phyloP scores from a whole-genome alignment of 495 filamentous ascomycete species.

The Bacidia gigantensis region DNA sequence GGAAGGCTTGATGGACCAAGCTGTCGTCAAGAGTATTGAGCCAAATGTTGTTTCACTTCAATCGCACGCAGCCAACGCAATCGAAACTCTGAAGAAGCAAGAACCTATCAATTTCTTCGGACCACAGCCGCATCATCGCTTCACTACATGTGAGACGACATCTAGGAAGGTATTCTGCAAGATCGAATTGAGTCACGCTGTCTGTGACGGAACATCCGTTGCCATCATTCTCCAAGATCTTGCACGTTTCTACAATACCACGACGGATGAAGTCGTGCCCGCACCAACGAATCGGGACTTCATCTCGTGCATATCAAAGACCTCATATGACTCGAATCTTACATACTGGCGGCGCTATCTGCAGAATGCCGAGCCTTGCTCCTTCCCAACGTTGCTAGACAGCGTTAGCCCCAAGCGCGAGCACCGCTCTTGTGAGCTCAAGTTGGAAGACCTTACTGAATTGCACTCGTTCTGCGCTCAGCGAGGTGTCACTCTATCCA shows the following conservation, averaged over 20 bases:
- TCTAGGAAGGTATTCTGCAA: slow-evolving; percentile 20
- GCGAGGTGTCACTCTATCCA: slow-evolving; percentile 22
- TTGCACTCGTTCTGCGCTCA: slow-evolving; percentile 23
- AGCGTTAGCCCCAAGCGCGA: slow-evolving; percentile 2
- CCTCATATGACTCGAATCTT: slow-evolving; percentile 20
- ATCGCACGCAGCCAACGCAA: slow-evolving; percentile 6
- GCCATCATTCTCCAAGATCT: slow-evolving; percentile 20
- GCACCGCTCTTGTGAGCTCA: slow-evolving; percentile 25
- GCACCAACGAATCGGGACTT: slow-evolving; percentile 8
- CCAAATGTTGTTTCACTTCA: slow-evolving; percentile 7
- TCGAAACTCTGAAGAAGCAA: slow-evolving; percentile 4
- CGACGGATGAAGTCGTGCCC: not conserved
- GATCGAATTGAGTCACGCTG: slow-evolving; percentile 34
- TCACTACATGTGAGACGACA: slow-evolving; percentile 21
- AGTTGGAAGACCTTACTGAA: slow-evolving; percentile 15
- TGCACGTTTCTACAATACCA: slow-evolving; percentile 9
- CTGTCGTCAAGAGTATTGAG: slow-evolving; percentile 24
- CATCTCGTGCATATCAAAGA: slow-evolving; percentile 7
- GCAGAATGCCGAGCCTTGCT: slow-evolving; percentile 35
- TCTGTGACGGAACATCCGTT: slow-evolving; percentile 25
- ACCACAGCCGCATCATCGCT: slow-evolving; percentile 24
- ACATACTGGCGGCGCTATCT: slow-evolving; percentile 41
- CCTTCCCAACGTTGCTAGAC: slow-evolving; percentile 33
- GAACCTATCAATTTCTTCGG: slow-evolving; percentile 10
- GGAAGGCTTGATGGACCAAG: slow-evolving; percentile 27